Evolutionary conservation across 1,284 basidiomycete species (phyloP).

Genomic region (Filobasidium uniguttulatum): DNA sequence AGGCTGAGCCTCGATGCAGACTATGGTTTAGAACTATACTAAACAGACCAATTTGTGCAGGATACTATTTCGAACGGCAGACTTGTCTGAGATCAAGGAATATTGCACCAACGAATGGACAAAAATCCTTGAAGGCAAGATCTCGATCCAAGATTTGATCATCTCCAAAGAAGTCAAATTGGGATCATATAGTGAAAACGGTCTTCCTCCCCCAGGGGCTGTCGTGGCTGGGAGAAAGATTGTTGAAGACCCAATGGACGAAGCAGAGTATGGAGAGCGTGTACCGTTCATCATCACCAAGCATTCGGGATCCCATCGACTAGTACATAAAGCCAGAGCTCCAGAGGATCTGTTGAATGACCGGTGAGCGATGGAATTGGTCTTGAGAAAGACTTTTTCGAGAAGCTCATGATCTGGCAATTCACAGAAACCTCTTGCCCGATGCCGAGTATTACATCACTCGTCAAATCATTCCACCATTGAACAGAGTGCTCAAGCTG

Average conservation of each 20-base stretch:
- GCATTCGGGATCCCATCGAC: slow-evolving; percentile 47
- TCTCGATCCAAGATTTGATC: slow-evolving; percentile 77
- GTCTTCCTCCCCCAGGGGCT: slow-evolving; percentile 76
- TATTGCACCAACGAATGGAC: slow-evolving; percentile 78
- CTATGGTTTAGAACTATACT: not conserved
- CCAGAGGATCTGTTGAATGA: slow-evolving; percentile 65
- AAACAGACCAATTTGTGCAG: no score
- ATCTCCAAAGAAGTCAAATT: slow-evolving; percentile 87
- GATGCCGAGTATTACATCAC: slow-evolving; percentile 86
- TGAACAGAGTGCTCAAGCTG: slow-evolving; percentile 81
- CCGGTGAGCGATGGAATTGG: slow-evolving; percentile 39
- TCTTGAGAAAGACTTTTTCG: slow-evolving; percentile 16
- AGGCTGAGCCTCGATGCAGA: slow-evolving; percentile 15
- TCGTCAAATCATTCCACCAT: slow-evolving; percentile 70
- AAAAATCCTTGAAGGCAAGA: slow-evolving; percentile 65
- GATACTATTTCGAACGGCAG: slow-evolving; percentile 73
- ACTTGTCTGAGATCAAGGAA: slow-evolving; percentile 75
- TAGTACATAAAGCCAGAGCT: slow-evolving; percentile 68
- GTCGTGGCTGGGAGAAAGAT: slow-evolving; percentile 67
- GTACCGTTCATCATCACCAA: slow-evolving; percentile 78
- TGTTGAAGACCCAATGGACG: slow-evolving; percentile 61
- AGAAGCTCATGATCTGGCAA: not conserved
- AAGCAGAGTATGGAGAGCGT: slow-evolving; percentile 83
- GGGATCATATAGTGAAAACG: slow-evolving; percentile 75
- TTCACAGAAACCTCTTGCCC: slow-evolving; percentile 48